Evolutionary conservation across 768 basidiomycete genomes (phyloP).

Genomic region (Pulveroboletus sp.): DNA sequence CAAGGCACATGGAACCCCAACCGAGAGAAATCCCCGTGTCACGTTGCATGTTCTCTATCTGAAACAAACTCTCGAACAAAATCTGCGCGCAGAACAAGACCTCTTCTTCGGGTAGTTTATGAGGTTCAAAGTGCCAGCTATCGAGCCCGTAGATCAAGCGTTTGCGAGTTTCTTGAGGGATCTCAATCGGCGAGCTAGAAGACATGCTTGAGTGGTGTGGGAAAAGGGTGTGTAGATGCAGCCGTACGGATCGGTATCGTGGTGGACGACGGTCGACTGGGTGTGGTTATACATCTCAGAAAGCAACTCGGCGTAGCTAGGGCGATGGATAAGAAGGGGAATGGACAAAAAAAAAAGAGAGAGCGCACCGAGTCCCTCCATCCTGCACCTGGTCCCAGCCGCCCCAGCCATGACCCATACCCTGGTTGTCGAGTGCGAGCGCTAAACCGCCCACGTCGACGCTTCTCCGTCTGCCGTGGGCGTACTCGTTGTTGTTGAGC

Average conservation of each 20-base stretch:
- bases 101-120: slow-evolving; percentile 77
- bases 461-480: slow-evolving; percentile 55
- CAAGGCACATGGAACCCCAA: slow-evolving; percentile 36
- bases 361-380: slow-evolving; percentile 48
- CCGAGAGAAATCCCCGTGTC: slow-evolving; percentile 55
- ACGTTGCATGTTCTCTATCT: slow-evolving; percentile 69
- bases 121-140: slow-evolving; percentile 89
- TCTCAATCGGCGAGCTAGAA: slow-evolving; percentile 45
- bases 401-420: slow-evolving; percentile 70
- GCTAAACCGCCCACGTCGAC: slow-evolving; percentile 89
- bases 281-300: slow-evolving; percentile 85
- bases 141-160: slow-evolving; percentile 67
- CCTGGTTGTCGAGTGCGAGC: slow-evolving; percentile 63
- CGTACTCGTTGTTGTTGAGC: slow-evolving; percentile 29
- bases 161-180: slow-evolving; percentile 47
- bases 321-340: slow-evolving; percentile 11
- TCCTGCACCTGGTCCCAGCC: slow-evolving; percentile 48
- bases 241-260: slow-evolving; percentile 26
- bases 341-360: slow-evolving; percentile 4
- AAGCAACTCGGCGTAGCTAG: slow-evolving; percentile 75
- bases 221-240: neutral
- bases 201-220: slow-evolving; percentile 11
- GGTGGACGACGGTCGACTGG: slow-evolving; percentile 62
- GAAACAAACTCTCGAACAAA: slow-evolving; percentile 81
- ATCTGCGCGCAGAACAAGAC: slow-evolving; percentile 76